Evolutionary conservation across 1,139 yeast species (phyloP).

Genomic region (Saccharomyces pastorianus): DNA sequence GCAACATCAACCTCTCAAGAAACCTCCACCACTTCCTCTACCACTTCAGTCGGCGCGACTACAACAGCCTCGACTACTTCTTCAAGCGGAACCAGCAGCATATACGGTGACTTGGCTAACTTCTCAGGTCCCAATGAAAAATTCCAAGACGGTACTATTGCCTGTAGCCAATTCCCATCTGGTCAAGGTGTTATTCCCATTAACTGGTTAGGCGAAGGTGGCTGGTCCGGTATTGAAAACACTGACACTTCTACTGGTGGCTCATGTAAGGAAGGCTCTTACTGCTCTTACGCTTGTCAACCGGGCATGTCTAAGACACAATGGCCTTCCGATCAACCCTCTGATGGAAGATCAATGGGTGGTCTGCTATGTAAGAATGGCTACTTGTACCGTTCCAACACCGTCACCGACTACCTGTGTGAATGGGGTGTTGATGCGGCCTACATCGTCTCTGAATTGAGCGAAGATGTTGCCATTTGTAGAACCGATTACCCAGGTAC

Average conservation of each 20-base stretch:
- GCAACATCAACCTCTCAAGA: constrained; percentile 20
- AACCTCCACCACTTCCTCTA: constrained; percentile 26
- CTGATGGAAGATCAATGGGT: constrained; percentile 68
- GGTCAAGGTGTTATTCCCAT: constrained; percentile 67
- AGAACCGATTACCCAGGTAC: constrained; percentile 85
- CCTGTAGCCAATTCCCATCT: constrained; percentile 52
- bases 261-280: constrained; percentile 59
- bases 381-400: constrained; percentile 56
- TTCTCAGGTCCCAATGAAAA: constrained; percentile 44
- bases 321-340: constrained; percentile 68
- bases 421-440: constrained; percentile 66
- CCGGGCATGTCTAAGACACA: constrained; percentile 86
- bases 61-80: too few relatives aligned
- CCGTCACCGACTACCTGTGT: constrained; percentile 51
- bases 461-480: constrained; percentile 58
- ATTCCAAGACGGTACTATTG: constrained; percentile 54
- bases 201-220: constrained; percentile 53
- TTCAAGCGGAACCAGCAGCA: constrained; percentile 31
- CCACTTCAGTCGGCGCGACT: constrained; percentile 10
- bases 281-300: constrained; percentile 80
- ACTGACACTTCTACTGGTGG: constrained; percentile 55
- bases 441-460: constrained; percentile 46
- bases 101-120: constrained; percentile 47
- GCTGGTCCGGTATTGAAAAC: constrained; percentile 62
- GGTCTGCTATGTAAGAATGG: constrained; percentile 65